Conservation (phyloP, 306 rosid species). For the Vigna angularis region DNA sequence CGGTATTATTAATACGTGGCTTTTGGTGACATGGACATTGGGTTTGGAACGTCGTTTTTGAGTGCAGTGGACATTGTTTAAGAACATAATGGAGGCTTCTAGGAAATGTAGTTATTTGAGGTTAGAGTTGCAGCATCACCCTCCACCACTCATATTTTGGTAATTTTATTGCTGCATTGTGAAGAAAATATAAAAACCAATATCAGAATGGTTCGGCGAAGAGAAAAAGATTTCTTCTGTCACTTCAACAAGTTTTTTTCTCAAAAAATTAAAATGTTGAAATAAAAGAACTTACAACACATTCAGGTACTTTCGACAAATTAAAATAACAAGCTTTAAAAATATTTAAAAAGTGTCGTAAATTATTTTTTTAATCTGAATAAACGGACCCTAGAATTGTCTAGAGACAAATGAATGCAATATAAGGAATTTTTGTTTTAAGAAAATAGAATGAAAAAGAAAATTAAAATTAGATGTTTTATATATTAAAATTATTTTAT, state of each 20-base stretch:
- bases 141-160: slow-evolving; percentile 40
- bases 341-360: too few relatives aligned
- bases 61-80: not conserved
- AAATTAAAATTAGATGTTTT: too few relatives aligned
- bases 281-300: not conserved
- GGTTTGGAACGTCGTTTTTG: slow-evolving; percentile 42
- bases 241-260: not conserved
- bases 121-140: slow-evolving; percentile 41
- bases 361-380: not conserved
- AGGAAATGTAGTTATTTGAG: slow-evolving; percentile 41
- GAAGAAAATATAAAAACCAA: not conserved
- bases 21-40: slow-evolving; percentile 42
- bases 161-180: not conserved
- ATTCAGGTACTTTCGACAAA: not conserved
- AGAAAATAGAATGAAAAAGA: too few relatives aligned
- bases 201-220: not conserved
- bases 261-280: not conserved
- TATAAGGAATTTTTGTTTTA: too few relatives aligned
- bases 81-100: slow-evolving; percentile 51
- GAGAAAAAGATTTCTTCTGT: not conserved
- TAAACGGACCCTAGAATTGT: not conserved
- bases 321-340: not conserved
- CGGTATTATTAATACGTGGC: slow-evolving; percentile 42
- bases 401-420: not conserved
- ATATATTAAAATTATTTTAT: too few relatives aligned